Evolutionary conservation across 2,329 filamentous ascomycete genomes (phyloP), one percentile per base, ranked within the genome.

Genomic region (Balansia obtecta): DNA sequence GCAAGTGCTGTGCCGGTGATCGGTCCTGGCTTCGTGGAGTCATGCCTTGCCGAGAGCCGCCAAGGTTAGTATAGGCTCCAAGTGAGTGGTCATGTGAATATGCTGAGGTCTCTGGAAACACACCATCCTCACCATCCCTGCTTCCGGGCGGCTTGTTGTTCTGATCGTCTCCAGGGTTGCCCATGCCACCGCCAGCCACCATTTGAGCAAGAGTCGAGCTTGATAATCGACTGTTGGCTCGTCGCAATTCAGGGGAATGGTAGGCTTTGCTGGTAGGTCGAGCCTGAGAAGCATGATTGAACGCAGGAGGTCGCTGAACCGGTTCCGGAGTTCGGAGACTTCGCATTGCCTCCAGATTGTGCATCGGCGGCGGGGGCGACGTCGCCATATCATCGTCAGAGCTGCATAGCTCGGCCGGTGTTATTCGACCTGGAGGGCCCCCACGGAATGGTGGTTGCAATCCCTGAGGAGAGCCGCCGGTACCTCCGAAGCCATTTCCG

Each of bases 221-320:
- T 27, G 93, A 95, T 64, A 97, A 82, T 20, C 88, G 83, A 57
- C 85, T 89, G 58, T 88, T 93, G 48, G 86, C 88, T 55, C 82
- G 82, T 54, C 86, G 83, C 59, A 91, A 73, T 61, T 93, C 87
- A 13, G 85, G 79, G 32, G 88, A 83, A 52, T 87, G 80, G 57
- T 86, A 81, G 0, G 86, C 86, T 43, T 64, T 80, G 52, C 77
- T 81, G 1, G 74, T 72, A 5, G 89, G 89, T 46, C 80, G 77
- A 48, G 84, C 77, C 53, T 85, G 80, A 12, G 89, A 80, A 38
- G 77, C 75, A 65, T 95, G 88, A 45, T 81, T 77, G 63, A 96
- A 91, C 11, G 80, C 81, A 3, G 91, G 91, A 1, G 91, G 90
- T 6, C 75, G 72, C 5, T 79, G 79, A 18, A 96, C 88, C 8